These are phyloP conservation scores for Phytopythium boreale DNA, from an alignment of 352 stramenopile species.

Conservation along the genomic window DNA sequence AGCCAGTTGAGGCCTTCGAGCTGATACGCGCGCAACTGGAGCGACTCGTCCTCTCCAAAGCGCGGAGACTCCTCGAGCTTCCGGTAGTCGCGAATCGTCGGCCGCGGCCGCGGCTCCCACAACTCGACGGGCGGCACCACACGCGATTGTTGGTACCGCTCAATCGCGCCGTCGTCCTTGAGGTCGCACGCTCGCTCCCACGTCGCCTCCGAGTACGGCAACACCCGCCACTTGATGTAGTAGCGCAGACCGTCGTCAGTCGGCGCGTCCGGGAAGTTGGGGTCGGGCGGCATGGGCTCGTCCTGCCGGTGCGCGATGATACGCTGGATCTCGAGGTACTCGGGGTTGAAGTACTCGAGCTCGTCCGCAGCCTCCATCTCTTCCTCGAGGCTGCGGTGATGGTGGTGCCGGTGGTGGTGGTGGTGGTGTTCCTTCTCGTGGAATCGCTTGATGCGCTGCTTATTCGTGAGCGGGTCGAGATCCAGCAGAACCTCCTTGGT, in stretches of 20 bases:
- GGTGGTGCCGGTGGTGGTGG: slow-evolving; percentile 38
- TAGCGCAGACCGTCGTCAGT: slow-evolving; percentile 87
- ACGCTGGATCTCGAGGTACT: slow-evolving; percentile 89
- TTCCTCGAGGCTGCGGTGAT: slow-evolving; percentile 32
- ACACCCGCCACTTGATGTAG: slow-evolving; percentile 85
- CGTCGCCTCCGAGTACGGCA: slow-evolving; percentile 84
- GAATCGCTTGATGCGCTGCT: slow-evolving; percentile 85
- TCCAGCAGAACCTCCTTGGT: slow-evolving; percentile 65
- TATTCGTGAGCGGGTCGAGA: slow-evolving; percentile 82
- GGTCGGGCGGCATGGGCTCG: slow-evolving; percentile 42
- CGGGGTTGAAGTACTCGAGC: slow-evolving; percentile 88
- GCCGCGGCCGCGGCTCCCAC: slow-evolving; percentile 58
- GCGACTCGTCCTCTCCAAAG: slow-evolving; percentile 73
- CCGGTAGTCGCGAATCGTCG: slow-evolving; percentile 78
- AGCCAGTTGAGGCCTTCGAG: slow-evolving; percentile 89
- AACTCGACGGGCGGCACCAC: slow-evolving; percentile 56
- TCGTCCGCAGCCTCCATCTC: slow-evolving; percentile 42
- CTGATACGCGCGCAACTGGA: slow-evolving; percentile 80
- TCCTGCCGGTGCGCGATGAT: slow-evolving; percentile 80
- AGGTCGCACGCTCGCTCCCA: slow-evolving; percentile 87
- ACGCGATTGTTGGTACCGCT: slow-evolving; percentile 59
- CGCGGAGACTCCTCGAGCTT: slow-evolving; percentile 77
- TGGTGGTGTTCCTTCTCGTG: slow-evolving; percentile 72
- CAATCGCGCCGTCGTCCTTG: slow-evolving; percentile 81
- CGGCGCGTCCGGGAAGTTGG: slow-evolving; percentile 50